Base-by-base conservation (phyloP, 108 stramenopile species). In the Nitzschia sp. region DNA sequence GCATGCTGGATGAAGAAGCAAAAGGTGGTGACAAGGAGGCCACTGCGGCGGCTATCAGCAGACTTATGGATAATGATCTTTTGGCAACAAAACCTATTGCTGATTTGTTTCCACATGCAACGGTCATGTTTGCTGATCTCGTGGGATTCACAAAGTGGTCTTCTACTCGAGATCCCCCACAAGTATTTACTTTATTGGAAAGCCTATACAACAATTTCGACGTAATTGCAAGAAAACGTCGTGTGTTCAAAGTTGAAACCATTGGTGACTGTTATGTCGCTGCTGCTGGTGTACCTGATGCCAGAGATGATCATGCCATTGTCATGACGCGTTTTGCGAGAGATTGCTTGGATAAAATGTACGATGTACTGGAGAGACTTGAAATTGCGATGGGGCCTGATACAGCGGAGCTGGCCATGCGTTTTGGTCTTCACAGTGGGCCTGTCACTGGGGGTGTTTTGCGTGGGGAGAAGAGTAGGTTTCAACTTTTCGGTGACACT, bases 401-500 rank as follows among this genome's bases (percentile, higher is more conserved):
- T 24, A 63, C 62, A 22, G 24, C 21, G 24, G 62, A 63, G 29
- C 44, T 63, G 39, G 14, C 42, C 10, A 63, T 48, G 62, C 22
- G 62, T 2, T 22, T 63, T 26, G 62, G 62, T 1, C 20, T 26
- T 48, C 46, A 48, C 46, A 48, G 17, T 15, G 58, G 58, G 2
- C 58, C 58, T 6, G 58, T 59, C 6, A 59, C 58, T 59, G 58
- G 39, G 3, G 58, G 58, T 14, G 58, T 59, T 14, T 8, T 59
- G 3, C 58, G 58, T 41, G 58, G 62, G 6, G 62, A 63, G 14
- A 43, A 26, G 44, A 26, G 22, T 21, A n/a, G 62, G n/a, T 63
- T 63, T 43, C 62, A 63, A 10, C 41, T 63, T 12, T 63, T 63
- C 8, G 62, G 62, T 15, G 62, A 63, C 8, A 63, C 62, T 15